These are phyloP conservation scores for Aspergillus baeticus DNA, from an alignment of 495 filamentous ascomycete genomes.

Conservation along the genomic window DNA sequence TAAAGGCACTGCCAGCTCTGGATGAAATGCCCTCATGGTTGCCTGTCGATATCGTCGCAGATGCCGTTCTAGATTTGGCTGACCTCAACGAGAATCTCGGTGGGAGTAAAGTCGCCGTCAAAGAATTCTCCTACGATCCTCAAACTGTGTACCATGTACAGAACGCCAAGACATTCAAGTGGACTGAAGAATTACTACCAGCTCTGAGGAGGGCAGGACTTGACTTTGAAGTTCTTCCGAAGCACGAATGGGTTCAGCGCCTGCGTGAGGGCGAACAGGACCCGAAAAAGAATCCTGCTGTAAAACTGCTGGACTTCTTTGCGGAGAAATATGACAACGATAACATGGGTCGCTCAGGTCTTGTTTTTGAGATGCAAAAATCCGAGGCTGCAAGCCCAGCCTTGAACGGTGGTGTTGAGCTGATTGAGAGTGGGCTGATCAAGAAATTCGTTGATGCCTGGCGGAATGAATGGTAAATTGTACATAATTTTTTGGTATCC, in stretches of 20 bases:
- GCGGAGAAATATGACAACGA: slow-evolving; percentile 29
- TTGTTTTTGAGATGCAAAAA: slow-evolving; percentile 12
- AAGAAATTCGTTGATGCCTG: slow-evolving; percentile 12
- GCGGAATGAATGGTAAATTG: slow-evolving; percentile 6
- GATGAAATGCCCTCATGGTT: slow-evolving; percentile 56
- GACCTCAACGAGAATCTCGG: slow-evolving; percentile 19
- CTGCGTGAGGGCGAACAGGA: slow-evolving; percentile 45
- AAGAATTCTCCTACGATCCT: slow-evolving; percentile 7
- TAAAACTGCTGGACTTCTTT: slow-evolving; percentile 59
- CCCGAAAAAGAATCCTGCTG: slow-evolving; percentile 54
- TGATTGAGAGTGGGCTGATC: slow-evolving; percentile 16
- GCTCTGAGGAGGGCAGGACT: slow-evolving; percentile 40
- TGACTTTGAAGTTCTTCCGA: slow-evolving; percentile 45
- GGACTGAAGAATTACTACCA: slow-evolving; percentile 53
- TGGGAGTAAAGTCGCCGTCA: neutral
- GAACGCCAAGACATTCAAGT: slow-evolving; percentile 50
- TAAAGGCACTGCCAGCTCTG: slow-evolving; percentile 53
- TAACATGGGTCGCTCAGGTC: slow-evolving; percentile 9
- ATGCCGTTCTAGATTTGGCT: slow-evolving; percentile 22
- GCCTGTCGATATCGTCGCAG: slow-evolving; percentile 32
- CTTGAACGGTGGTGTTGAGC: slow-evolving; percentile 13
- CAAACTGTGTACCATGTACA: slow-evolving; percentile 52
- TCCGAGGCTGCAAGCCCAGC: slow-evolving; percentile 11
- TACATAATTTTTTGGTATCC: neutral
- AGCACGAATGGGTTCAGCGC: slow-evolving; percentile 48